phyloP scores from a whole-genome alignment of 331 rosid species.

The Cydonia oblonga region DNA sequence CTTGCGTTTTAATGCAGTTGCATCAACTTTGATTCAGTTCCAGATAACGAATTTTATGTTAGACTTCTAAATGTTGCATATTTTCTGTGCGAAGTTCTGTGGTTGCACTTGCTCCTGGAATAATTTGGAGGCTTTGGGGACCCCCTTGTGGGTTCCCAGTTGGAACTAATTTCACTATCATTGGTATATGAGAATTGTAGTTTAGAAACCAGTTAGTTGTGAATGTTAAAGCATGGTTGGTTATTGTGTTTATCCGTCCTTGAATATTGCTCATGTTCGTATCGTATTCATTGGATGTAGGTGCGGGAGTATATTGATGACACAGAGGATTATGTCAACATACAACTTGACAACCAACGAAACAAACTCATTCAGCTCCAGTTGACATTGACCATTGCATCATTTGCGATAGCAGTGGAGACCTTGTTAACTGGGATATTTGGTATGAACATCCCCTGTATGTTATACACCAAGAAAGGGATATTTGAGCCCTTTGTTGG shows the following conservation, averaged over 20 bases:
- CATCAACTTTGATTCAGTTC: not conserved
- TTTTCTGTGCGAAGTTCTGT: not conserved
- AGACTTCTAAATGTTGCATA: not conserved
- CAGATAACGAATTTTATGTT: not conserved
- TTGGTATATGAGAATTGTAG: not conserved
- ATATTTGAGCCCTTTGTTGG: constrained; percentile 45
- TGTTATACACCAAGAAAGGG: constrained; percentile 21
- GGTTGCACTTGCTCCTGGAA: not conserved
- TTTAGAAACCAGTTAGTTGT: not conserved
- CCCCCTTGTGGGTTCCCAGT: not conserved
- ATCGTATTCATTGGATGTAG: constrained; percentile 12
- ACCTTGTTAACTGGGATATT: constrained; percentile 54
- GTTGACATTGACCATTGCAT: constrained; percentile 74
- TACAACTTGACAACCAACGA: constrained; percentile 79
- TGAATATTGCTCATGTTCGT: not conserved
- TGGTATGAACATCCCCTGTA: constrained; percentile 87
- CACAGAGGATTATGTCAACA: constrained; percentile 72
- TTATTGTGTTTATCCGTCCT: not conserved
- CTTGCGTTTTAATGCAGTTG: not conserved
- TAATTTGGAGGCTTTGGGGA: not conserved
- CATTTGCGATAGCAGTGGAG: constrained; percentile 62
- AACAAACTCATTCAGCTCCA: constrained; percentile 83
- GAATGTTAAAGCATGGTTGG: not conserved
- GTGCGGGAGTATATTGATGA: constrained; percentile 49
- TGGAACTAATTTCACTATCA: not conserved